Percentiles rank a stretch among this genome's conserved stretches.
These are phyloP conservation scores for Ustulina deusta DNA, from an alignment of 2,329 filamentous ascomycete genomes.

Conservation along the genomic window DNA sequence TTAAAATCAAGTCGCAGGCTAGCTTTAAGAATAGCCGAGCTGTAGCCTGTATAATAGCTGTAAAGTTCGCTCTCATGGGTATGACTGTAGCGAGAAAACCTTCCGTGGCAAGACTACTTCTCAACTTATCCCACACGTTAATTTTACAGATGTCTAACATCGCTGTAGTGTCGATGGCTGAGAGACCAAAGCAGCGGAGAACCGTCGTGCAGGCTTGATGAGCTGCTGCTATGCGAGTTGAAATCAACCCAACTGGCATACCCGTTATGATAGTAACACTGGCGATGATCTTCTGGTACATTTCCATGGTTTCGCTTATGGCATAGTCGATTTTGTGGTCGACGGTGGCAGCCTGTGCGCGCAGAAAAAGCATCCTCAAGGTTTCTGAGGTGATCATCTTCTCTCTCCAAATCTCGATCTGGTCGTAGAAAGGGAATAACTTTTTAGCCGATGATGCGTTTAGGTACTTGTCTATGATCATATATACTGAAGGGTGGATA, in stretches of 20 bases:
- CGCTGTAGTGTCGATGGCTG: too few species aligned
- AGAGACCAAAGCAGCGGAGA: too few species aligned
- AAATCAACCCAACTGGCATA: not conserved
- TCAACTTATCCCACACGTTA: too few species aligned
- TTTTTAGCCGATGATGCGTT: not conserved
- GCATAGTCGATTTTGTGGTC: not conserved
- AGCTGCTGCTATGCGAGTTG: too few species aligned
- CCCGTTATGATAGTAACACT: not conserved
- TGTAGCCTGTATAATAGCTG: too few species aligned
- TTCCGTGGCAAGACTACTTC: too few species aligned
- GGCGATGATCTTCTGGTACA: not conserved
- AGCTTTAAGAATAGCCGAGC: too few species aligned
- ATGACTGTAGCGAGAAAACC: too few species aligned
- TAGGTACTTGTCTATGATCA: slow-evolving; percentile 12
- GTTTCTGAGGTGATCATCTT: not conserved
- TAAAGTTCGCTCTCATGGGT: too few species aligned
- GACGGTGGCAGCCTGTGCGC: not conserved
- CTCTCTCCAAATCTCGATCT: slow-evolving; percentile 6
- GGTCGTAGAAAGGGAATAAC: not conserved
- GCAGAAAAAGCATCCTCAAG: not conserved
- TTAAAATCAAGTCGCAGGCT: too few species aligned
- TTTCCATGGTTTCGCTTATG: not conserved
- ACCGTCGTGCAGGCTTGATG: too few species aligned
- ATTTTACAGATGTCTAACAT: too few species aligned
- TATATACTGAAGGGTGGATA: slow-evolving; percentile 9